Conservation (phyloP, 2,329 filamentous ascomycete species). For the Achaetomium macrosporum region DNA sequence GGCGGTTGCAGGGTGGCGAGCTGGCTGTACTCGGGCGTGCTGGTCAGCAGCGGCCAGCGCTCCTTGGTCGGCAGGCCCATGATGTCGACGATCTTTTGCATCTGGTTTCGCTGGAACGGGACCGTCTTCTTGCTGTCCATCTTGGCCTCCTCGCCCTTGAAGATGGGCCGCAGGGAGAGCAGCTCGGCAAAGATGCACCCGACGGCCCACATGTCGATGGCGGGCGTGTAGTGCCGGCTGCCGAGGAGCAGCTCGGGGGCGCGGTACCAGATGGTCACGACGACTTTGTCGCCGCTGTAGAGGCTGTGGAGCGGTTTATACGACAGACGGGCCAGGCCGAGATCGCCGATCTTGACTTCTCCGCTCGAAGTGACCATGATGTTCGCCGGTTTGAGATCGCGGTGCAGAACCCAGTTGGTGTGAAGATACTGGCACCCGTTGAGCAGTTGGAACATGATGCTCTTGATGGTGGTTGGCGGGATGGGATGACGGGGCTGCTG, state of each 20-base stretch:
- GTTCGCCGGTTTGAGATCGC: conserved; percentile 94
- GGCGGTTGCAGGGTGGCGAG: conserved; percentile 52
- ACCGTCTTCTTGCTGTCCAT: conserved; percentile 98
- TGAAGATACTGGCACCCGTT: conserved; percentile 94
- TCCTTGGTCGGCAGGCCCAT: conserved; percentile 87
- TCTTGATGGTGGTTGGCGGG: conserved; percentile 80
- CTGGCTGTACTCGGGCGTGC: conserved; percentile 82
- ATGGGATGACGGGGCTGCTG: conserved; percentile 84
- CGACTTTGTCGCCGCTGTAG: conserved; percentile 93
- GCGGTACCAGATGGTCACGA: conserved; percentile 98
- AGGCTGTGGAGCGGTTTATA: conserved; percentile 89
- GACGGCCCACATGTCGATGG: conserved; percentile 95
- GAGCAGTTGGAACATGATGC: conserved; percentile 91
- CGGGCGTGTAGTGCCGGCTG: conserved; percentile 91
- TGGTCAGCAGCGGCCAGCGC: conserved; percentile 74
- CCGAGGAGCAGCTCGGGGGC: conserved; percentile 90
- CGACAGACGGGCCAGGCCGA: conserved; percentile 87
- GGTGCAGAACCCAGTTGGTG: conserved; percentile 93
- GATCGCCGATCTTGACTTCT: conserved; percentile 89
- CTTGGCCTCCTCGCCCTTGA: conserved; percentile 98
- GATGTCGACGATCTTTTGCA: conserved; percentile 98
- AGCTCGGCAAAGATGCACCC: conserved; percentile 97
- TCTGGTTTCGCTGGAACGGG: conserved; percentile 95
- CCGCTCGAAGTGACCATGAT: conserved; percentile 94
- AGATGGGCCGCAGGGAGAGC: conserved; percentile 83